Conservation (phyloP, 805 yeast species). For the Myxozyma sirexii region DNA sequence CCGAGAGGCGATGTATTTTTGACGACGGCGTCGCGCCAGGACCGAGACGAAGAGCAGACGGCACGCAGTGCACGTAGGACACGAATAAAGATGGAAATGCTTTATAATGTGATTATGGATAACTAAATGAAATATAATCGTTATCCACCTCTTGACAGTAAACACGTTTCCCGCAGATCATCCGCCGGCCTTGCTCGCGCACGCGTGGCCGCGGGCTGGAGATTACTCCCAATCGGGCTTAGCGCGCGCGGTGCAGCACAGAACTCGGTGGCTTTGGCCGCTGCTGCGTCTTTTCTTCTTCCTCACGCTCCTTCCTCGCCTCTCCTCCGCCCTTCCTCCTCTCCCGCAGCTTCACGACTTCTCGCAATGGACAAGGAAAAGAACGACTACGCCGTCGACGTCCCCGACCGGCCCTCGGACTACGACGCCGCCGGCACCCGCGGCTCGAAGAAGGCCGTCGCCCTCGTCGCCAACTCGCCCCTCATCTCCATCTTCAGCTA, state of each 20-base stretch:
- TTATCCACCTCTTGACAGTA: no score
- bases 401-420: constrained; percentile 26
- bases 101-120: no score
- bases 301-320: not conserved
- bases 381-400: constrained; percentile 26
- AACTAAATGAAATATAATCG: no score
- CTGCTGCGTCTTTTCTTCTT: not conserved
- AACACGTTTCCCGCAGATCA: no score
- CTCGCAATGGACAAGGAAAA: constrained; percentile 32
- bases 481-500: constrained; percentile 46
- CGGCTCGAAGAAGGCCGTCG: constrained; percentile 10
- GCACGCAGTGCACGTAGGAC: no score
- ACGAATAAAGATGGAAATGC: no score
- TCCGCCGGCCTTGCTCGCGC: no score
- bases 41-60: no score
- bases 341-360: no score
- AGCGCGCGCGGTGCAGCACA: constrained; percentile 6
- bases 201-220: not conserved
- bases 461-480: constrained; percentile 28
- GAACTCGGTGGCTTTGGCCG: not conserved
- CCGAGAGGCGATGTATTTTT: no score
- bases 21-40: no score
- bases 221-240: not conserved
- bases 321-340: not conserved
- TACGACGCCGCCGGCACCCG: constrained; percentile 18